phyloP scores from a whole-genome alignment of 2,329 filamentous ascomycete species.

The Fusarium armeniacum region DNA sequence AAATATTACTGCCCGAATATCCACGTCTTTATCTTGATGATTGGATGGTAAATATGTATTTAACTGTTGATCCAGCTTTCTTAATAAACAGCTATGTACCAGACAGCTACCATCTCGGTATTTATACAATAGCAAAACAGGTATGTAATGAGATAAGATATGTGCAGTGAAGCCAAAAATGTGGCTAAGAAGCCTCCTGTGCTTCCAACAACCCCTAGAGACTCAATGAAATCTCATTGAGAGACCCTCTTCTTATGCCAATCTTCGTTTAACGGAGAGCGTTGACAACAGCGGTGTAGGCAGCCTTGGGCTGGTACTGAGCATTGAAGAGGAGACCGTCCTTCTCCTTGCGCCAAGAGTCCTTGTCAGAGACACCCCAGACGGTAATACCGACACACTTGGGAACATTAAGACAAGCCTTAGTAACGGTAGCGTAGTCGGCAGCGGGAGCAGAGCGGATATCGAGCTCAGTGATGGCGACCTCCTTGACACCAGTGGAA shows the following conservation, averaged over 20 bases:
- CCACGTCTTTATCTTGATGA: neutral
- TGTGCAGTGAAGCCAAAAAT: conserved; percentile 10
- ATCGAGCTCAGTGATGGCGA: conserved; percentile 77
- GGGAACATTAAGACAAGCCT: conserved; percentile 69
- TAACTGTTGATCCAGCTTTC: neutral
- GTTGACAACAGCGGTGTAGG: conserved; percentile 59
- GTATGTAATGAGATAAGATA: conserved; percentile 18
- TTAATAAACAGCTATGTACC: neutral
- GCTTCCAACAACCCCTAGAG: conserved; percentile 6
- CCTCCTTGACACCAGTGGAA: conserved; percentile 65
- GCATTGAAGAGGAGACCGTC: conserved; percentile 68
- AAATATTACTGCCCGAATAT: too few relatives aligned
- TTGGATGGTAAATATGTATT: conserved; percentile 10
- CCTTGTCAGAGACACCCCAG: conserved; percentile 67
- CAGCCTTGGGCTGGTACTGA: conserved; percentile 65
- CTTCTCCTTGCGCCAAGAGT: conserved; percentile 52
- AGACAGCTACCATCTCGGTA: conserved; percentile 9
- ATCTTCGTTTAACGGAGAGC: conserved; percentile 25
- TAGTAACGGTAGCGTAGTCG: conserved; percentile 71
- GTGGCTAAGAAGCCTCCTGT: neutral
- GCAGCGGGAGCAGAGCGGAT: conserved; percentile 68
- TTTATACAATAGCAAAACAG: conserved; percentile 22
- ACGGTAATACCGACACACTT: conserved; percentile 77
- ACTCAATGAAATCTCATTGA: neutral
- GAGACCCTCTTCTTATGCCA: neutral